These are phyloP conservation scores for Musa acuminata DNA, from an alignment of 176 grass and related monocot species.

Conservation along the genomic window DNA sequence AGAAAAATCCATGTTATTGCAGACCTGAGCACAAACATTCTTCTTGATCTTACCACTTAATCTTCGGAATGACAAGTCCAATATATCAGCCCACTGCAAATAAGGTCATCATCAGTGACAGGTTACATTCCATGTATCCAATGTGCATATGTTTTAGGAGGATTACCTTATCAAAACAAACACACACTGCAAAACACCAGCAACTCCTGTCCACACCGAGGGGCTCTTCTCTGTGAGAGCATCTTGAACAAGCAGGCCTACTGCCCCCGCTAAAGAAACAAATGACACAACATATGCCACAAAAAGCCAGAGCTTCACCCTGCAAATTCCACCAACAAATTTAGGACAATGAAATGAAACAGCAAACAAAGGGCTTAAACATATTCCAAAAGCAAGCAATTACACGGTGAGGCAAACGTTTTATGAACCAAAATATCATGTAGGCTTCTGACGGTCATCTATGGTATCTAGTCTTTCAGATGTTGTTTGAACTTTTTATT, in stretches of 20 bases:
- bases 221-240: conserved; percentile 47
- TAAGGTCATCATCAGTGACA: conserved; percentile 2
- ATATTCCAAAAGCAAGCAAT: too few species aligned
- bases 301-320: conserved; percentile 90
- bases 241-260: conserved; percentile 64
- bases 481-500: too few species aligned
- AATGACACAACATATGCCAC: conserved; percentile 76
- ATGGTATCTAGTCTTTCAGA: too few species aligned
- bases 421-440: too few species aligned
- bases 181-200: conserved; percentile 64
- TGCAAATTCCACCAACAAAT: conserved; percentile 23
- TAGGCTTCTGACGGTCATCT: too few species aligned
- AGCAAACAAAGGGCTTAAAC: too few species aligned
- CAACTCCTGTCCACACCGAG: conserved; percentile 57
- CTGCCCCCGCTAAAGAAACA: conserved; percentile 60
- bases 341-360: too few species aligned
- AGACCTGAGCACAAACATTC: too few species aligned
- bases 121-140: background rate
- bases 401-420: too few species aligned
- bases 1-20: too few species aligned
- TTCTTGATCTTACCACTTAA: conserved; percentile 9
- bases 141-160: background rate
- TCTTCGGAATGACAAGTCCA: conserved; percentile 78
- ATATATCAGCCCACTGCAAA: conserved; percentile 68
- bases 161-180: conserved; percentile 71